Base-by-base conservation (phyloP, 2,329 filamentous ascomycete genomes). In the Pseudocercospora fijiensis region DNA sequence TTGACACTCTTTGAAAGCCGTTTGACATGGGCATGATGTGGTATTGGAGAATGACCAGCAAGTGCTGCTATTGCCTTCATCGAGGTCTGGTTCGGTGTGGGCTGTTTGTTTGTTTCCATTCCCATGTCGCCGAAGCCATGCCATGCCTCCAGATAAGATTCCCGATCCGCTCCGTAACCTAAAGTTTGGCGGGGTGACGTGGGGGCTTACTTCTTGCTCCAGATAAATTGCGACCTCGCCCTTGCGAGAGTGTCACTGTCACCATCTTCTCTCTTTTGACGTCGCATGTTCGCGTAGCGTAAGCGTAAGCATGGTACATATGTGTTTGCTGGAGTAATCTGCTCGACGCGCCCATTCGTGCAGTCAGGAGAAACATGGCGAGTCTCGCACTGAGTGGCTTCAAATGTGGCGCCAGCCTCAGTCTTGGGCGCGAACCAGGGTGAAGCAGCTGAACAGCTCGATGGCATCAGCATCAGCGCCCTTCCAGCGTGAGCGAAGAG, bases 11-110 rank as follows among this genome's bases (percentile, higher is more conserved):
- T 49, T 20, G 52, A 7, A 62, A 56, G 56, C 47, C 52, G 52
- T 33, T 43, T 30, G 61, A 58, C 6, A 22, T 57, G 55, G 64
- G 37, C 64, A 66, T 66, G 3, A 1, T 62, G 58, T 37, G 55
- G 62, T 52, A 64, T 64, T 37, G 53, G 24, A n/a, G 16, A 53
- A 30, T 11, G 28, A 28, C 41, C 18, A 18, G 53, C 28, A 41
- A 30, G 26, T 26, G 18, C 27, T 53, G 51, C 26, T 22, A 56
- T 18, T 30, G 27, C 22, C 27, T 37, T 56, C 52, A 56, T 56
- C 24, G 24, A 26, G 16, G 26, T 53, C 27, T 16, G 30, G 52
- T 27, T n/a, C n/a, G n/a, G n/a, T n/a, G n/a, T n/a, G n/a, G n/a
- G n/a, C n/a, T n/a, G n/a, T n/a, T n/a, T n/a, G n/a, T n/a, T 9